Percentiles rank a stretch among this genome's conserved stretches.
Evolutionary conservation across 2,329 filamentous ascomycete species (phyloP).

Genomic region (Aspergillus ibericus): DNA sequence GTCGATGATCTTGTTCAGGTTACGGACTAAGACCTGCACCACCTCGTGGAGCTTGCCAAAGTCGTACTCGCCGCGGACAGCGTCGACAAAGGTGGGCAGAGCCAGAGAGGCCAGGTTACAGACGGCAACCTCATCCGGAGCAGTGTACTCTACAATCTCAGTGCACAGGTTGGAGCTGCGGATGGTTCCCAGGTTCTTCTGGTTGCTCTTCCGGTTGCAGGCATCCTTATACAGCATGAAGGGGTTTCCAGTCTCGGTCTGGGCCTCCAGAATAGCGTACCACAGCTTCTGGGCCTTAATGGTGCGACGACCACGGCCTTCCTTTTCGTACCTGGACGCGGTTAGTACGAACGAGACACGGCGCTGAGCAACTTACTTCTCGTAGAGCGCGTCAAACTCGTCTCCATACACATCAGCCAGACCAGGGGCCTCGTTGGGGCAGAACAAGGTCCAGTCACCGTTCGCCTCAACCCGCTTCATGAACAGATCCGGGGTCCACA

Average conservation of each 20-base stretch:
- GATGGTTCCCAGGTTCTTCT: conserved; percentile 98
- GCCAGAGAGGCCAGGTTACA: conserved; percentile 97
- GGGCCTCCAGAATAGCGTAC: conserved; percentile 97
- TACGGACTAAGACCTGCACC: conserved; percentile 85
- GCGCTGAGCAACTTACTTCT: conserved; percentile 47
- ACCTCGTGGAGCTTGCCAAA: conserved; percentile 97
- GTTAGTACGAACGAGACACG: conserved; percentile 9
- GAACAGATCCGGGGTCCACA: conserved; percentile 99
- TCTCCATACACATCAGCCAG: conserved; percentile 96
- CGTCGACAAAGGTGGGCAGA: conserved; percentile 86
- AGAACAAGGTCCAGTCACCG: conserved; percentile 96
- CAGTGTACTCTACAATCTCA: conserved; percentile 96
- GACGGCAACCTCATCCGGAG: conserved; percentile 96
- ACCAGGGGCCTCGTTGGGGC: conserved; percentile 92
- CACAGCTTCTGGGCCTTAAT: conserved; percentile 98
- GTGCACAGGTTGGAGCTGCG: conserved; percentile 99
- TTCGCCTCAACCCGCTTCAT: conserved; percentile 99
- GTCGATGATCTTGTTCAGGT: conserved; percentile 98
- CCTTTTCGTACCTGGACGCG: conserved; percentile 70
- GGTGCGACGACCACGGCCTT: conserved; percentile 83
- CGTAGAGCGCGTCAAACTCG: conserved; percentile 93
- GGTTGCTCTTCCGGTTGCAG: conserved; percentile 99
- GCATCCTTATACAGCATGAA: conserved; percentile 99
- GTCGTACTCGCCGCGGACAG: conserved; percentile 80
- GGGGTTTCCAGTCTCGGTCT: conserved; percentile 97